These are phyloP conservation scores for Seiridium cupressi DNA, from an alignment of 2,329 filamentous ascomycete genomes.

Conservation along the genomic window DNA sequence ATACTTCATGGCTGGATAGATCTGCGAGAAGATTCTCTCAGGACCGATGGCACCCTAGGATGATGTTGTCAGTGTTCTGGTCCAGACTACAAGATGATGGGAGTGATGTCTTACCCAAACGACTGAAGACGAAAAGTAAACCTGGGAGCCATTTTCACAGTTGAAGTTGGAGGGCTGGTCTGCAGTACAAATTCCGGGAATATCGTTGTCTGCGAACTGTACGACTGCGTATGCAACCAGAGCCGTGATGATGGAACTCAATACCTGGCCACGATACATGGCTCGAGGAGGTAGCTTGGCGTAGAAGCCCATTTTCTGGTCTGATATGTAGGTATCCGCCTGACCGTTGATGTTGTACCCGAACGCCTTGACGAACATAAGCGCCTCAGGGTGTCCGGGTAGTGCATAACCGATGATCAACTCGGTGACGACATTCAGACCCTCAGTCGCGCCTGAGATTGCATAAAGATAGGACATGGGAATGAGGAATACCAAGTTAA, in stretches of 20 bases:
- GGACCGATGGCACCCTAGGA: constrained; percentile 34
- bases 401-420: constrained; percentile 66
- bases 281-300: neutral
- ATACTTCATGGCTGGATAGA: constrained; percentile 1
- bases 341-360: neutral
- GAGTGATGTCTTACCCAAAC: neutral
- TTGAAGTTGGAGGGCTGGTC: neutral
- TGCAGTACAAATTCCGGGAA: neutral
- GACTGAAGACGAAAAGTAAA: neutral
- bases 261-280: neutral
- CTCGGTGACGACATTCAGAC: constrained; percentile 63
- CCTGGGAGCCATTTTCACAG: neutral
- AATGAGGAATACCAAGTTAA: neutral
- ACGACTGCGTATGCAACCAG: neutral
- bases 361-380: neutral
- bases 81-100: neutral
- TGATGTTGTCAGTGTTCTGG: neutral
- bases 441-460: constrained; percentile 14
- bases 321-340: neutral
- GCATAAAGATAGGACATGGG: neutral
- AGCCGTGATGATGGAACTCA: neutral
- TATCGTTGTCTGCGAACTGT: neutral
- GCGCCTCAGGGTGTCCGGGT: neutral
- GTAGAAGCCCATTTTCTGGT: neutral
- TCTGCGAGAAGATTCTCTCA: constrained; percentile 33